Base-by-base conservation (phyloP, 805 yeast genomes). In the Barnettozyma sp. region DNA sequence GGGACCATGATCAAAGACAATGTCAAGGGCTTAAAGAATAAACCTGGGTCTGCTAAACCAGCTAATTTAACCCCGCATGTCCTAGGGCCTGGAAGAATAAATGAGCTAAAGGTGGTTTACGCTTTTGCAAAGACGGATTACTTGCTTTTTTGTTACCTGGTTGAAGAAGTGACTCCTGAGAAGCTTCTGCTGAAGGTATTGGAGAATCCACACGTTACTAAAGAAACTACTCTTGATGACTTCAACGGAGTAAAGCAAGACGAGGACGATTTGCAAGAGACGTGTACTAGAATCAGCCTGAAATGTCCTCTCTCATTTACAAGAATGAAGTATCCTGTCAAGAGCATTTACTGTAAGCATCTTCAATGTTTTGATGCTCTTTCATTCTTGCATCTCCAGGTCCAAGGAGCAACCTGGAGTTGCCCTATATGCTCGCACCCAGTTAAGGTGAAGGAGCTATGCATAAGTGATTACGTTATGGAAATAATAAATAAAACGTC, bases 311-410 rank as follows among this genome's bases (percentile, higher is more conserved):
- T 88, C 6, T 74, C 92, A 2, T 79, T 73, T 50, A 66, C 74
- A 7, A 68, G 83, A 38, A 80, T 92, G 70, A 62, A 65, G 37
- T 57, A 70, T 35, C 97, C 98, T 0, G 73, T 77, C 2, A 73
- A 85, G 45, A 76, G 94, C 1, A 59, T 68, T 2, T 63, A 59
- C 31, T 92, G 98, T 59, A 62, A 70, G 23, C 98, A 92, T 58
- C 60, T 86, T 12, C 90, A 83, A 49, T 88, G 97, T 54, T 85
- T 88, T 55, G 98, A 92, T 58, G 88, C 84, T 0, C 56, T 68
- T 23, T 73, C 83, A 29, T 92, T 73, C 52, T 48, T 92, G 8
- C 73, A 76, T 49, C 66, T 87, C 29, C 97, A 90, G 55, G 66
- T 67, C 37, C 90, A 82, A 52, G 74, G 82, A 0, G 82, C 95